Conservation (phyloP, 2,329 filamentous ascomycete species). For the Chaetomium strumarium region DNA sequence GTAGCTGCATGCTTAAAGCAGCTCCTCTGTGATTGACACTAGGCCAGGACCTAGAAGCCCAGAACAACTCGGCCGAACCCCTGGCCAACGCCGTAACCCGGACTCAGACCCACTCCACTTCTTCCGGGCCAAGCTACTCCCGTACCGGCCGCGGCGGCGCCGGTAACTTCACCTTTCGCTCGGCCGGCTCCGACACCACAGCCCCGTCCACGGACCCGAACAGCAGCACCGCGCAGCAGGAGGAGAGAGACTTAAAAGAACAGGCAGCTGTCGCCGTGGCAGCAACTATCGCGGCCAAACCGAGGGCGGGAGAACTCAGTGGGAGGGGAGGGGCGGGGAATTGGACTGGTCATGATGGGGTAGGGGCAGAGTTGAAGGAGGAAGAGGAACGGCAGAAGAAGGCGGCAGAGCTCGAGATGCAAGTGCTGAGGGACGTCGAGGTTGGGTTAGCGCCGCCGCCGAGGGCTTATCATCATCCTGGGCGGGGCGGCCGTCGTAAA, state of each 20-base stretch:
- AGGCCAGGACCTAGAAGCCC: slow-evolving; percentile 31
- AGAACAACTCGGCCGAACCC: slow-evolving; percentile 15
- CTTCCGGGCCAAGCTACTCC: slow-evolving; percentile 30
- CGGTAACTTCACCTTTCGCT: slow-evolving; percentile 47
- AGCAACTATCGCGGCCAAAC: slow-evolving; percentile 25
- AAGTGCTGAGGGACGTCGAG: slow-evolving; percentile 42
- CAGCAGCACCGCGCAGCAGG: slow-evolving; percentile 19
- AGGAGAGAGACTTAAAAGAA: slow-evolving; percentile 21
- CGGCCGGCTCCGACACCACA: slow-evolving; percentile 30
- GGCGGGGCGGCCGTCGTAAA: neutral
- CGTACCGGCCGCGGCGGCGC: slow-evolving; percentile 54
- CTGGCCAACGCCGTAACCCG: slow-evolving; percentile 2
- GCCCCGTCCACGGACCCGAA: slow-evolving; percentile 21
- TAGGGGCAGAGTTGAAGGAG: slow-evolving; percentile 22
- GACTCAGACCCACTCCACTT: slow-evolving; percentile 7
- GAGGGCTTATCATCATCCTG: slow-evolving; percentile 33
- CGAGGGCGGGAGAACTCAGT: slow-evolving; percentile 25
- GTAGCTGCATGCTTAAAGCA: neutral
- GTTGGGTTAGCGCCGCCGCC: slow-evolving; percentile 41
- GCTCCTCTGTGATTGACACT: neutral
- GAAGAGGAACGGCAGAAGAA: slow-evolving; percentile 30
- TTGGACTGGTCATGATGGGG: slow-evolving; percentile 33
- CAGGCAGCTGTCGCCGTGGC: slow-evolving; percentile 24
- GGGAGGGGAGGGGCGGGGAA: slow-evolving; percentile 57
- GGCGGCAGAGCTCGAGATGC: slow-evolving; percentile 37